Percentiles rank a stretch among this genome's conserved stretches.
Conservation (phyloP, 2,329 filamentous ascomycete species). For the Pseudogymnoascus sp. region DNA sequence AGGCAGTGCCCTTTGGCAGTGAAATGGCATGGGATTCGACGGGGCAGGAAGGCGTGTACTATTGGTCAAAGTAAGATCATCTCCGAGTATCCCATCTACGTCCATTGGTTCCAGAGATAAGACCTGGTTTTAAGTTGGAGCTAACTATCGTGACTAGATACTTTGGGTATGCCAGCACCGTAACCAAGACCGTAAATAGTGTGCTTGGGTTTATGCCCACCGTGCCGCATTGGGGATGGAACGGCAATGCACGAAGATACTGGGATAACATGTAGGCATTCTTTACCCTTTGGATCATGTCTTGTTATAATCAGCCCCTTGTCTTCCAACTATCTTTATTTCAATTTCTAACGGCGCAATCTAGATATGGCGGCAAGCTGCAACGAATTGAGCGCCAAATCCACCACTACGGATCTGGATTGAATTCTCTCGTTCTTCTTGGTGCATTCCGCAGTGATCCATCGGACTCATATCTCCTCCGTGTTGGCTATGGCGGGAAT, state of each 20-base stretch:
- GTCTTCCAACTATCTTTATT: not conserved
- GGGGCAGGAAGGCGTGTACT: conserved; percentile 53
- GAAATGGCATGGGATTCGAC: conserved; percentile 58
- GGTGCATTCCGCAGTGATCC: conserved; percentile 41
- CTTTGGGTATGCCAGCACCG: conserved; percentile 40
- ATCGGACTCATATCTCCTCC: conserved; percentile 41
- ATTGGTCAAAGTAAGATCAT: conserved; percentile 36
- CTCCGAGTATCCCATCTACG: conserved; percentile 19
- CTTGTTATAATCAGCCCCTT: not conserved
- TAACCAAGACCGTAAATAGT: conserved; percentile 44
- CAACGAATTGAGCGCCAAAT: conserved; percentile 40
- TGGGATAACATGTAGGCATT: conserved; percentile 46
- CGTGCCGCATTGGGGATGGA: conserved; percentile 54
- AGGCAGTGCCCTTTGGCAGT: conserved; percentile 47
- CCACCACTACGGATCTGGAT: conserved; percentile 52
- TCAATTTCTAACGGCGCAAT: not conserved
- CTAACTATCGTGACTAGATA: conserved; percentile 24
- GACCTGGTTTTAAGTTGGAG: not conserved
- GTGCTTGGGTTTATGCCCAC: conserved; percentile 50
- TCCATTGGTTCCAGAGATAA: conserved; percentile 18
- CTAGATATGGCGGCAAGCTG: conserved; percentile 25
- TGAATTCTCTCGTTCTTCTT: conserved; percentile 49
- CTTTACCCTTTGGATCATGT: not conserved
- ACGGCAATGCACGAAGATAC: conserved; percentile 51
- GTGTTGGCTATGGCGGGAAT: conserved; percentile 46